Percentiles rank a stretch among this genome's conserved stretches.
Evolutionary conservation across 257 asterid species (phyloP).

Genomic region (Nicotiana paniculata): DNA sequence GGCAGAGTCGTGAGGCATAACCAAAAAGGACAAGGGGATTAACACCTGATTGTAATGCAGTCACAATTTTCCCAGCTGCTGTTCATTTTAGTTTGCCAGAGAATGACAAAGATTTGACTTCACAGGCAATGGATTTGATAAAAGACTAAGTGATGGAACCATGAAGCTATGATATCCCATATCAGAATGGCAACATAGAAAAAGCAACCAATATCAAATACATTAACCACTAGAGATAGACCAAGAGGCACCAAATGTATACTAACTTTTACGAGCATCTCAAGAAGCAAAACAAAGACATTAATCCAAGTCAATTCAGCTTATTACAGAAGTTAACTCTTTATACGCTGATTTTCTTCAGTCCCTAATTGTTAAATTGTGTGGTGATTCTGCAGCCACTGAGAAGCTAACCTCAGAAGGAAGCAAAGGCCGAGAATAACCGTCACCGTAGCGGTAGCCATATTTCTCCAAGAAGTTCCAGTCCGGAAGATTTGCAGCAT

Average conservation of each 20-base stretch:
- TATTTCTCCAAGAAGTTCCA: constrained; percentile 77
- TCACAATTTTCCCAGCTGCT: neutral
- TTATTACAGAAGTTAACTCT: neutral
- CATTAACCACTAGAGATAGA: neutral
- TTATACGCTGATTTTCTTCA: neutral
- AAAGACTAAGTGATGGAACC: neutral
- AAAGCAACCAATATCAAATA: neutral
- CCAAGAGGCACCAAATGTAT: constrained; percentile 1
- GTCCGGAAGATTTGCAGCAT: constrained; percentile 30
- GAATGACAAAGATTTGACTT: neutral
- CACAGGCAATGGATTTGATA: neutral
- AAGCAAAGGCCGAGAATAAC: constrained; percentile 60
- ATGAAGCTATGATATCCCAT: neutral
- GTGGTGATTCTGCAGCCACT: neutral
- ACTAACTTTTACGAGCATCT: neutral
- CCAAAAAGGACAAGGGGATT: neutral
- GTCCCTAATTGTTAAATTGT: neutral
- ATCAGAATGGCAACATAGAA: neutral
- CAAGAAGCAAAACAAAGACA: neutral
- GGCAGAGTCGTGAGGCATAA: neutral
- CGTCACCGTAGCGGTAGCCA: constrained; percentile 71
- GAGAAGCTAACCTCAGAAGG: constrained; percentile 68
- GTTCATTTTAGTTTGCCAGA: neutral
- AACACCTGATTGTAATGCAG: neutral
- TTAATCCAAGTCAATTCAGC: neutral